Base-by-base conservation (phyloP, 371 early-diverging fungal genomes). In the Mucor mucedo region DNA sequence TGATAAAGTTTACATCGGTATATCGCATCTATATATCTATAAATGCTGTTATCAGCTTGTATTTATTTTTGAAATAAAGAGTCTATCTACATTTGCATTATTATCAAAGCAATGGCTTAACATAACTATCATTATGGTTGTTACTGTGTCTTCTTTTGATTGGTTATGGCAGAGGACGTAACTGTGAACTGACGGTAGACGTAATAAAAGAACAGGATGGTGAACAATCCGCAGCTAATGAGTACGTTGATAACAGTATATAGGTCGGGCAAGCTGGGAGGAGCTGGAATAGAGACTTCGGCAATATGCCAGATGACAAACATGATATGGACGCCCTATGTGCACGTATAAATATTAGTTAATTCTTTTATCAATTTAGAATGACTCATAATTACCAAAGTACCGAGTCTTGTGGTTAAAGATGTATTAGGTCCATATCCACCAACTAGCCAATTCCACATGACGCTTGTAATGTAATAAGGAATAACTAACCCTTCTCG, bases 191-290 rank as follows among this genome's bases (percentile, higher is more conserved):
- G 85, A 13, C 87, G 81, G 71, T 88, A 91, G 58, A 84, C 75
- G 55, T 87, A 89, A 67, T 90, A 91, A 0, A 70, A 47, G 55
- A 87, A 85, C 54, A 87, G 79, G 1, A 84, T 33, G 21, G 64
- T 64, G 74, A 95, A 95, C 40, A 84, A 74, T 4, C 75, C 87
- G 40, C 89, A 86, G 53, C 89, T 86, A 55, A 91, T 70, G 1
- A 90, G 53, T 9, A 88, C 88, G 72, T 96, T 97, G 27, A 87
- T 50, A 3, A 97, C 92, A 0, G 88, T 82, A 58, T 85, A 93
- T 4, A 95, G 29, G 63, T 97, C 93, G 0, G 98, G 98, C 60
- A 88, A 82, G 39, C 81, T 73, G 6, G 73, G 65, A 10, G 96
- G 95, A 6, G 93, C 80, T 1, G 85, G 73, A 5, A 92, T 44